Percentiles rank a stretch among this genome's conserved stretches.
These are phyloP conservation scores for Phytophthora meadii DNA, from an alignment of 352 stramenopile species.

Conservation along the genomic window DNA sequence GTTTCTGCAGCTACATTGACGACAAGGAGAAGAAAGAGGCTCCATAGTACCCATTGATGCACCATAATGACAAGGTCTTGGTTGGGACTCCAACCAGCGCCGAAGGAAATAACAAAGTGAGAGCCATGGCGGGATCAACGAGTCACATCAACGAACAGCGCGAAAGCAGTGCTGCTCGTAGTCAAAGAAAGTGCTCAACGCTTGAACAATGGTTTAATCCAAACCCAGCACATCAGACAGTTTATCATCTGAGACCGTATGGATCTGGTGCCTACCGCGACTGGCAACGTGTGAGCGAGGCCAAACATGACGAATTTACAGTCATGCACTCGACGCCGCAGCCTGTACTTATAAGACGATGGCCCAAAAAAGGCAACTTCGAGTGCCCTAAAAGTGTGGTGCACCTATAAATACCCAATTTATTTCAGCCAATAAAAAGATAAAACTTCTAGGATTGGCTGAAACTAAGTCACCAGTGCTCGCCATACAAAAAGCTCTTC, in stretches of 20 bases:
- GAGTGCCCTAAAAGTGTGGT: neutral
- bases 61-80: neutral
- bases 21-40: conserved; percentile 5
- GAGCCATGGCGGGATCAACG: neutral
- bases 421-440: conserved; percentile 2
- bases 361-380: conserved; percentile 1
- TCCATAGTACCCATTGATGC: neutral
- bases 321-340: neutral
- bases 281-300: neutral
- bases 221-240: conserved; percentile 14
- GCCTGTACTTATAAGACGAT: neutral
- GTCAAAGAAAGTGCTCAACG: conserved; percentile 12
- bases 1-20: conserved; percentile 8
- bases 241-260: conserved; percentile 22
- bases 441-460: conserved; percentile 1
- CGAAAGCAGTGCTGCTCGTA: neutral
- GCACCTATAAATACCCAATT: neutral
- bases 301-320: conserved; percentile 3
- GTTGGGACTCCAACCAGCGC: neutral
- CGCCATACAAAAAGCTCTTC: conserved; percentile 14
- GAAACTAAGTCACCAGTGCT: neutral
- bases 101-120: conserved; percentile 14
- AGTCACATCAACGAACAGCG: conserved; percentile 6
- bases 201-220: conserved; percentile 18
- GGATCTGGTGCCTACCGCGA: conserved; percentile 11